These are phyloP conservation scores for Coemansia sp. DNA, from an alignment of 192 early-diverging fungal genomes.

Conservation along the genomic window DNA sequence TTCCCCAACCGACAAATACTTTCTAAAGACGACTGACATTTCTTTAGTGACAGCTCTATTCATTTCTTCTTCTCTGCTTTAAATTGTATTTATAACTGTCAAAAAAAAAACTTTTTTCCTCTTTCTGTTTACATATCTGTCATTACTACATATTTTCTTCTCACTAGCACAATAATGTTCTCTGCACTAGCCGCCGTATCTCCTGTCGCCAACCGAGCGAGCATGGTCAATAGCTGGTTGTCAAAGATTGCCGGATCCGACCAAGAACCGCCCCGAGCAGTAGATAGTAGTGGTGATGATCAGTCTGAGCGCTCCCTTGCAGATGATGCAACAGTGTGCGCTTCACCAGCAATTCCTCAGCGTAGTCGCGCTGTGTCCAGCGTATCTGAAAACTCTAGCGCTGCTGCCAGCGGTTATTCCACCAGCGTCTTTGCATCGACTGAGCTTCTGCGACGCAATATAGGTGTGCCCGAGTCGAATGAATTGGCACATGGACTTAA, in stretches of 20 bases:
- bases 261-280: background rate
- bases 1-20: background rate
- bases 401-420: slow-evolving; percentile 2
- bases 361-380: slow-evolving; percentile 10
- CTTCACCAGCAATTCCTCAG: background rate
- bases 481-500: background rate
- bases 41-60: background rate
- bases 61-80: background rate
- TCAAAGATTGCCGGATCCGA: slow-evolving; percentile 11
- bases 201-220: background rate
- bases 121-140: background rate
- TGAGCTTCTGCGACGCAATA: background rate
- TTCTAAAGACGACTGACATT: background rate
- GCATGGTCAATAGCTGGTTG: slow-evolving; percentile 5
- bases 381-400: background rate
- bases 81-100: background rate
- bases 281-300: background rate
- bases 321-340: slow-evolving; percentile 18
- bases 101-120: background rate
- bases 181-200: slow-evolving; percentile 5
- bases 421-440: background rate
- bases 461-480: background rate
- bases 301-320: background rate
- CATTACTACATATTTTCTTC: background rate
- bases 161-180: background rate